phyloP scores from a whole-genome alignment of 1,284 basidiomycete genomes.

The Cryptococcus wingfieldii region DNA sequence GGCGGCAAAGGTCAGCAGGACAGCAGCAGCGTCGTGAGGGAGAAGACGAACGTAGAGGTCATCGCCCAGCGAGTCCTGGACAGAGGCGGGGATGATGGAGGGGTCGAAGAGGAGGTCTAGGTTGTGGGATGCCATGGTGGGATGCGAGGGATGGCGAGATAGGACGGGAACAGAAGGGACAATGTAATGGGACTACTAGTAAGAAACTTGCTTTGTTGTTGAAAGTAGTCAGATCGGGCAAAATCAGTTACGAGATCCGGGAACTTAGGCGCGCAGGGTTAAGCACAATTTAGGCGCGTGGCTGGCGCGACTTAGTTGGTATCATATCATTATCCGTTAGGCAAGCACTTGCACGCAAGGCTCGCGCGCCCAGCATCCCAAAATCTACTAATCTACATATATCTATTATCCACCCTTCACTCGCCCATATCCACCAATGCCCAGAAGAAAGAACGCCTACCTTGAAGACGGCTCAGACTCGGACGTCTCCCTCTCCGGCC shows the following conservation, averaged over 20 bases:
- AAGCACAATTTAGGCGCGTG: conserved; percentile 1
- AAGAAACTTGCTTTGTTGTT: not conserved
- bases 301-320: too few relatives aligned
- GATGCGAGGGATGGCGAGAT: not conserved
- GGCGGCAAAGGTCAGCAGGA: not conserved
- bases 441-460: conserved; percentile 70
- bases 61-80: conserved; percentile 21
- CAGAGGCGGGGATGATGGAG: conserved; percentile 23
- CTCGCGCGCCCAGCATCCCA: too few relatives aligned
- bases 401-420: not conserved
- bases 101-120: conserved; percentile 37
- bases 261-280: not conserved
- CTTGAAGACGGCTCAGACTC: conserved; percentile 69
- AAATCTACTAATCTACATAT: too few relatives aligned
- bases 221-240: not conserved
- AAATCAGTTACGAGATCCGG: not conserved
- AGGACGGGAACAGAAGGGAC: not conserved
- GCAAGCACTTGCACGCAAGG: too few relatives aligned
- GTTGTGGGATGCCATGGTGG: not conserved
- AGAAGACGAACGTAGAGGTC: conserved; percentile 28
- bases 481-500: conserved; percentile 55
- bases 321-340: too few relatives aligned
- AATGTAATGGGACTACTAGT: not conserved
- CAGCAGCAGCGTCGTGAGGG: not conserved
- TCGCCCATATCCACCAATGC: conserved; percentile 57